phyloP scores from a whole-genome alignment of 2,329 filamentous ascomycete species.

The Thielaviopsis populi region DNA sequence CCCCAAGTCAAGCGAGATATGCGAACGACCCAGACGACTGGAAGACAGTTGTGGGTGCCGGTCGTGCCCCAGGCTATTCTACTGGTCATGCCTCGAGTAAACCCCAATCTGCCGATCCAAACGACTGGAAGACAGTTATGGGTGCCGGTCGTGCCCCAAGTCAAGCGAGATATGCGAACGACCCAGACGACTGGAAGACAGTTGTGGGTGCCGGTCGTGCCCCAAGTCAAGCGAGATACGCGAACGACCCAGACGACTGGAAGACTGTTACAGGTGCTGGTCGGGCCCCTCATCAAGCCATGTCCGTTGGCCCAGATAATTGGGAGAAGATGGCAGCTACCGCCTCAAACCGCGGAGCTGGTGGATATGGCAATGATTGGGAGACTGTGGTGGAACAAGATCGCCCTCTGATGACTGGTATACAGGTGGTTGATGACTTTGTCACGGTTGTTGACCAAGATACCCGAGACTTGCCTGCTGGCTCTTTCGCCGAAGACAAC shows the following conservation, averaged over 20 bases:
- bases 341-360: background rate
- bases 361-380: constrained; percentile 6
- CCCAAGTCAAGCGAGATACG: background rate
- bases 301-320: background rate
- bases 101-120: background rate
- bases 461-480: background rate
- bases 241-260: constrained; percentile 4
- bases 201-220: background rate
- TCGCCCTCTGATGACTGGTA: background rate
- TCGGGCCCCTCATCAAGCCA: background rate
- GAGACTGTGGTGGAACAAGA: constrained; percentile 11
- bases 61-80: background rate
- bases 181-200: background rate
- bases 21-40: background rate
- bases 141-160: background rate
- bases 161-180: background rate
- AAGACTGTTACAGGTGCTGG: constrained; percentile 8
- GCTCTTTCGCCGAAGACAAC: background rate
- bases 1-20: background rate
- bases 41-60: background rate
- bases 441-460: background rate
- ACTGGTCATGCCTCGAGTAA: background rate
- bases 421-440: constrained; percentile 11
- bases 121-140: background rate
- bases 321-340: background rate